Conservation (phyloP, 805 yeast genomes). For the Candida coleopterorum region DNA sequence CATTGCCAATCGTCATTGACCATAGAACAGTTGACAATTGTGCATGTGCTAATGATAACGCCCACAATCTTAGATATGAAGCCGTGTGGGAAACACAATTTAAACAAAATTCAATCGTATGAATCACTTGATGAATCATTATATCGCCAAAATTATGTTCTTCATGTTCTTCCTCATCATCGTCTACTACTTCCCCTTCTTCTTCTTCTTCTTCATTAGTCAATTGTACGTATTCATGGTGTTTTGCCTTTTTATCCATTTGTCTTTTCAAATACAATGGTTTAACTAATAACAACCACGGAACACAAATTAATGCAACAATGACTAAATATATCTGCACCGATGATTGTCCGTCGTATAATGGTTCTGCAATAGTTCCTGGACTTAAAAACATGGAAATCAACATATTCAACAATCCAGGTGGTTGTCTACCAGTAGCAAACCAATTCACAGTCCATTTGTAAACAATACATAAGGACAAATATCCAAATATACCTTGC, state of each 20-base stretch:
- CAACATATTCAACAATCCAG: constrained; percentile 90
- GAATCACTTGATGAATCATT: constrained; percentile 95
- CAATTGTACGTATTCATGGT: constrained; percentile 39
- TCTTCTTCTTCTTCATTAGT: constrained; percentile 16
- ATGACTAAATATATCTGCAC: constrained; percentile 70
- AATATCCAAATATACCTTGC: constrained; percentile 95
- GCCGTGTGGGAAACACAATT: constrained; percentile 99
- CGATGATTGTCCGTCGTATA: constrained; percentile 73
- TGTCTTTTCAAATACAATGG: constrained; percentile 68
- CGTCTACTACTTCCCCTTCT: constrained; percentile 35
- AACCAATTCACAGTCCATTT: constrained; percentile 96
- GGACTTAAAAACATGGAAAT: constrained; percentile 95
- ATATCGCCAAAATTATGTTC: constrained; percentile 79
- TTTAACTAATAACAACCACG: constrained; percentile 82
- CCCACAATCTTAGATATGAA: constrained; percentile 94
- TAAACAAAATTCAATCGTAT: constrained; percentile 94
- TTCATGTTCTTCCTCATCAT: constrained; percentile 48
- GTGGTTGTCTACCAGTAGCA: constrained; percentile 71
- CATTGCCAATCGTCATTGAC: constrained; percentile 87
- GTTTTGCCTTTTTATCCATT: constrained; percentile 50
- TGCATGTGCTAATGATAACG: constrained; percentile 93
- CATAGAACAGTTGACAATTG: constrained; percentile 93
- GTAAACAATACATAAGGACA: constrained; percentile 79
- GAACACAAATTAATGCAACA: constrained; percentile 85
- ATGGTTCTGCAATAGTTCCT: constrained; percentile 75